phyloP scores from a whole-genome alignment of 106 monocot genomes.

The Dendrobium officinale region DNA sequence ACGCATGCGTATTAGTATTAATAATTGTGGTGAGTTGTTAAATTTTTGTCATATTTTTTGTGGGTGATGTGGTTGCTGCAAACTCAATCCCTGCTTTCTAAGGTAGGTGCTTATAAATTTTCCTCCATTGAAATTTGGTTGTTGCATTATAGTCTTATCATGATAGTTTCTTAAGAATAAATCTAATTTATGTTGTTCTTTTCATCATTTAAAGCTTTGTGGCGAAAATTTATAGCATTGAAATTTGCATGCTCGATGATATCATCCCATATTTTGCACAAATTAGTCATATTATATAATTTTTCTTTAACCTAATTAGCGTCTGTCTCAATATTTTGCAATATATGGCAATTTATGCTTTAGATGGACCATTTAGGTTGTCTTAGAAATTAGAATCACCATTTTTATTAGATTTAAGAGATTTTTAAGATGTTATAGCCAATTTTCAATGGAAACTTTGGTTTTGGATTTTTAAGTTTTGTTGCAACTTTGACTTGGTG shows the following conservation, averaged over 20 bases:
- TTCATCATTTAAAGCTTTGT: not conserved
- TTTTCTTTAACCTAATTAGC: too few relatives aligned
- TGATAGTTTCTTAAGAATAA: not conserved
- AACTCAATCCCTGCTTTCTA: not conserved
- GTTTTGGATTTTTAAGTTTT: too few relatives aligned
- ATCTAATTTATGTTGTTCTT: not conserved
- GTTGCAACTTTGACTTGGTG: too few relatives aligned
- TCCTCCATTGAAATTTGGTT: not conserved
- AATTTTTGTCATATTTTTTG: not conserved
- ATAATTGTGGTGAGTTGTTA: not conserved
- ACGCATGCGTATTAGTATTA: not conserved
- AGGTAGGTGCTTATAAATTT: not conserved
- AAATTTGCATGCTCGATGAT: not conserved
- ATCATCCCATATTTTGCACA: not conserved
- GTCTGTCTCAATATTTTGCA: too few relatives aligned
- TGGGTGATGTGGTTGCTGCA: not conserved
- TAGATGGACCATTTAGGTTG: too few relatives aligned
- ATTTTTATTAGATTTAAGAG: too few relatives aligned
- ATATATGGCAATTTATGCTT: too few relatives aligned
- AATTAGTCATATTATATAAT: too few relatives aligned
- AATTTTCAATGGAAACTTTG: too few relatives aligned
- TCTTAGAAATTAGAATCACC: too few relatives aligned
- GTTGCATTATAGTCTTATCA: not conserved
- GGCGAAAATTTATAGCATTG: not conserved
- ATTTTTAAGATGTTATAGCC: too few relatives aligned